Evolutionary conservation across 2,329 filamentous ascomycete genomes (phyloP).

Genomic region (Talaromyces pinophilus): DNA sequence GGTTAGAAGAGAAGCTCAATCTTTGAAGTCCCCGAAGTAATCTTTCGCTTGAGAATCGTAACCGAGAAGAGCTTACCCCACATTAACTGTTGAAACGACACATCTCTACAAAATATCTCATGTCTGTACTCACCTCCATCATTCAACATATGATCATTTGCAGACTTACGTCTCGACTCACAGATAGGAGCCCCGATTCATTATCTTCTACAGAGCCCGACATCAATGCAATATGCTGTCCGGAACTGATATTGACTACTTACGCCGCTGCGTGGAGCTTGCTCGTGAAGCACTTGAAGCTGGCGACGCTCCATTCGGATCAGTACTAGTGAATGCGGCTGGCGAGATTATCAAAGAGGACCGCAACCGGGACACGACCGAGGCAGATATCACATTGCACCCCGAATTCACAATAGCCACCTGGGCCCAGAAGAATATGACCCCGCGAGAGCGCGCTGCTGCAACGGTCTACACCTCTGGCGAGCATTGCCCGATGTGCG

Average conservation of each 20-base stretch:
- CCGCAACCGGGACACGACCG: background rate
- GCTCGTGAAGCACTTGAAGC: slow-evolving; percentile 1
- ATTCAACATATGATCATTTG: background rate
- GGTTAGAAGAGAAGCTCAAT: background rate
- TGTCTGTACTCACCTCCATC: no score
- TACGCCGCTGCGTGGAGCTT: slow-evolving; percentile 10
- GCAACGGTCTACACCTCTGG: slow-evolving; percentile 3
- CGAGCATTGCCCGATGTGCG: slow-evolving; percentile 6
- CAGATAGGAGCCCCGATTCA: background rate
- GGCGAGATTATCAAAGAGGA: background rate
- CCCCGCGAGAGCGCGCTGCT: background rate
- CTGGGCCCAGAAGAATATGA: slow-evolving; percentile 6
- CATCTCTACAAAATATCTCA: no score
- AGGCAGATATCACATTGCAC: background rate
- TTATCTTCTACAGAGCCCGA: background rate
- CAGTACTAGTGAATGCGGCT: background rate
- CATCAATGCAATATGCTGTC: background rate
- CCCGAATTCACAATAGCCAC: background rate
- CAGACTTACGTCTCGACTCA: background rate
- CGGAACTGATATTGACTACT: background rate
- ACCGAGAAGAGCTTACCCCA: background rate
- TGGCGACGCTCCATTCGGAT: slow-evolving; percentile 3
- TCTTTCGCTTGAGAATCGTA: background rate
- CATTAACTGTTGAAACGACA: background rate
- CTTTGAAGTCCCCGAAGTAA: background rate